Base-by-base conservation (phyloP, 257 asterid species). In the Solanum arcanum region DNA sequence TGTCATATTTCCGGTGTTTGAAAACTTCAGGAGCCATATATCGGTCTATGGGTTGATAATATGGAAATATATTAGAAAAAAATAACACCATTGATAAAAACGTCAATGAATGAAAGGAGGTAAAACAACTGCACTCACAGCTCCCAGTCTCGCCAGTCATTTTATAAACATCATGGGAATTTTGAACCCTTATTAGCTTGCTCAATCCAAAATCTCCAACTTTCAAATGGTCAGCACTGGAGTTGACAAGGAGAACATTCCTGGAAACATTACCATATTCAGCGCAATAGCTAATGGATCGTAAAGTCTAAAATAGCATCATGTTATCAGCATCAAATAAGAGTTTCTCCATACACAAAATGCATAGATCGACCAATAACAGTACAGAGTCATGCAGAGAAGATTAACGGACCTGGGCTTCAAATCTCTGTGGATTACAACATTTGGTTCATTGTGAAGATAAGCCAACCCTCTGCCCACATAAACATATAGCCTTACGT, bases 21-120 rank as follows among this genome's bases (percentile, higher is more conserved):
- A 97, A 97, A 86, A 97, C 99, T 91, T 97, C 99, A 72, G 99
- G 99, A 60, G 99, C 99, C 99, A 97, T 97, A 85, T 97, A 97
- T 39, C 99, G 96, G 86, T 97, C 99, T 97, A 76, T 84, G 68
- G 47, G 86, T 87, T 87, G 68, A 85, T 82, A 35, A 70, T 20
- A 73, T 27, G 77, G 41, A 33, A 69, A 60, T 70, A 73, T 49
- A 42, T 47, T 13, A 86, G 37, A 88, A 90, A 84, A 52, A 64
- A 18, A 88, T 11, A 14, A 31, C n/a, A 46, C 52, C 39, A 39
- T 29, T 83, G 76, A 78, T 21, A 6, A 29, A 37, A 68, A 86
- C 3, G 60, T 83, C 52, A 70, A 42, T 12, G 59, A 60, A 47
- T 49, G 15, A 7, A 59, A 41, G 64, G 73, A 83, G 66, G 41